A percentile compares a stretch with the other conserved stretches of the same genome.
Evolutionary conservation across 495 filamentous ascomycete species (phyloP).

Genomic region (Penicillium cataractarum): DNA sequence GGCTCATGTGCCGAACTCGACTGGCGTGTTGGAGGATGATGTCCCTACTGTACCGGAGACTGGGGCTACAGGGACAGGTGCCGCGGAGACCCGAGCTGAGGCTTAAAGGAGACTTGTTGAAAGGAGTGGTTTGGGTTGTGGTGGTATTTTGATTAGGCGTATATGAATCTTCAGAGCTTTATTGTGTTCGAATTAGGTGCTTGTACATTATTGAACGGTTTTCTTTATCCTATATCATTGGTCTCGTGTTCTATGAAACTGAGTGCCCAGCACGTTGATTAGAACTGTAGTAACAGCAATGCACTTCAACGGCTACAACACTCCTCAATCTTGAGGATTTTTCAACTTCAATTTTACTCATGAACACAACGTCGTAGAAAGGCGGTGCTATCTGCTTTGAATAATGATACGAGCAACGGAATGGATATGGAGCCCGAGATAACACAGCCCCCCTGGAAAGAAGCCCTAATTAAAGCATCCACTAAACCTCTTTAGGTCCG

Average conservation of each 20-base stretch:
- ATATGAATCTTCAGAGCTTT: neutral
- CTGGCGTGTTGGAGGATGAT: conserved; percentile 17
- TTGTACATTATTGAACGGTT: neutral
- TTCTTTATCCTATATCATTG: neutral
- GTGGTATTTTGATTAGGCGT: neutral
- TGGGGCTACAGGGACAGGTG: neutral
- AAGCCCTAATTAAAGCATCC: neutral
- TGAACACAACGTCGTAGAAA: neutral
- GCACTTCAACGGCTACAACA: neutral
- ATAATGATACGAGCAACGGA: neutral
- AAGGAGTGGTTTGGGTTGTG: neutral
- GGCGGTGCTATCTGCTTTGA: neutral
- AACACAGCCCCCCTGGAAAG: neutral
- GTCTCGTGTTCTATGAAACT: neutral
- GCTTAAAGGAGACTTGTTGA: neutral
- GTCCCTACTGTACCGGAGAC: conserved; percentile 8
- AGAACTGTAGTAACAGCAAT: too few relatives aligned
- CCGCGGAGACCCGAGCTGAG: neutral
- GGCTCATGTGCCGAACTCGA: conserved; percentile 23
- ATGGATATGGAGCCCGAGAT: neutral
- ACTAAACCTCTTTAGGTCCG: neutral
- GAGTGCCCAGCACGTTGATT: neutral
- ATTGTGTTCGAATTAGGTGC: neutral
- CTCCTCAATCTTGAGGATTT: too few relatives aligned
- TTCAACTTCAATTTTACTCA: too few relatives aligned